Evolutionary conservation across 129 eudicot genomes (phyloP).

Genomic region (Centaurea solstitialis): DNA sequence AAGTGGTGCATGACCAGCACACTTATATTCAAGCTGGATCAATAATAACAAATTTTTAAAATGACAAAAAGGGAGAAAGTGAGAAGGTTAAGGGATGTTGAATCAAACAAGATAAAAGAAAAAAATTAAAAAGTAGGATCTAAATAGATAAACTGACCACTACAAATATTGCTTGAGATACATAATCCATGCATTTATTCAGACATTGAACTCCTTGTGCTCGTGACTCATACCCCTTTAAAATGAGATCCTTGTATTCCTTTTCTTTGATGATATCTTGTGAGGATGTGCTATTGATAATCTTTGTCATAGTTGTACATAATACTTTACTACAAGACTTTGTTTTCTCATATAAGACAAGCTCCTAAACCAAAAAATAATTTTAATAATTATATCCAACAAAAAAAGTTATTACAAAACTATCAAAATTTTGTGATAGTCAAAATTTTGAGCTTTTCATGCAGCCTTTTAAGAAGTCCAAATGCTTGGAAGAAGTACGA

Average conservation of each 20-base stretch:
- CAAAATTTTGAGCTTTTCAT: too few relatives aligned
- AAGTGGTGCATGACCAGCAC: slow-evolving; percentile 20
- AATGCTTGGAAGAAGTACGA: too few relatives aligned
- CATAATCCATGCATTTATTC: slow-evolving; percentile 44
- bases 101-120: background rate
- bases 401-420: background rate
- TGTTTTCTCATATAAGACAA: slow-evolving; percentile 44
- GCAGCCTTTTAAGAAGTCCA: too few relatives aligned
- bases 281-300: slow-evolving; percentile 39
- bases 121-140: background rate
- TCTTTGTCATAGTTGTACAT: slow-evolving; percentile 43
- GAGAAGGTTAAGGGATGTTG: background rate
- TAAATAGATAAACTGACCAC: slow-evolving; percentile 40
- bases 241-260: slow-evolving; percentile 47
- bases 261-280: slow-evolving; percentile 44
- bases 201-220: slow-evolving; percentile 43
- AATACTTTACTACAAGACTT: slow-evolving; percentile 29
- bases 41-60: slow-evolving; percentile 14
- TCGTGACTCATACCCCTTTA: slow-evolving; percentile 49
- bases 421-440: too few relatives aligned
- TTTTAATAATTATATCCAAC: background rate
- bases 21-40: slow-evolving; percentile 31
- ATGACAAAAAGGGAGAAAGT: background rate
- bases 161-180: slow-evolving; percentile 43
- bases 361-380: slow-evolving; percentile 46